Conservation (phyloP, 2,329 filamentous ascomycete species). For the Colletotrichum somersetense region DNA sequence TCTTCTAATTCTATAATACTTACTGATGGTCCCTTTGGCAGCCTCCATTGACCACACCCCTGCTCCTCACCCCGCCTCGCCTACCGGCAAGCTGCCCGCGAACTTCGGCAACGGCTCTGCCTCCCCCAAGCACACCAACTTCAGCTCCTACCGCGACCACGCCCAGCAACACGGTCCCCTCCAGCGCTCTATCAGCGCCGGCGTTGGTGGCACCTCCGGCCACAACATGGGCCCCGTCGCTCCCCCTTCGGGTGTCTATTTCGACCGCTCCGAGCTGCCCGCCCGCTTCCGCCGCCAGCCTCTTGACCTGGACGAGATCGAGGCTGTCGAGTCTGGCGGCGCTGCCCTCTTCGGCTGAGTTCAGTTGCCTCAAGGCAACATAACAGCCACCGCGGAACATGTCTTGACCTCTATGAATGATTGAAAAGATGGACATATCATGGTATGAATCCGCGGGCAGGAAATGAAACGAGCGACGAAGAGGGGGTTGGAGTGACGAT, state of each 20-base stretch:
- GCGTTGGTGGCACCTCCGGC: constrained; percentile 74
- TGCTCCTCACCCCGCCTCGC: constrained; percentile 79
- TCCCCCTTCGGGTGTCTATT: constrained; percentile 80
- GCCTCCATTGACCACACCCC: constrained; percentile 80
- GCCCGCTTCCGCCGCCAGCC: constrained; percentile 81
- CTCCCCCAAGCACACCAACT: constrained; percentile 67
- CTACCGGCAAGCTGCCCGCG: constrained; percentile 72
- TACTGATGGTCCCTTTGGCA: constrained; percentile 53
- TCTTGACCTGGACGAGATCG: constrained; percentile 87
- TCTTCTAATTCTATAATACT: constrained; percentile 32
- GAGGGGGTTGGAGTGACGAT: not conserved
- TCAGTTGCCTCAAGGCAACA: not conserved
- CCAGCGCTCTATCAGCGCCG: constrained; percentile 65
- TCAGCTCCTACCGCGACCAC: constrained; percentile 82
- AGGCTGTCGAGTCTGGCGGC: constrained; percentile 93
- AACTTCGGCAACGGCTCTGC: constrained; percentile 56
- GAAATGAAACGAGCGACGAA: constrained; percentile 12
- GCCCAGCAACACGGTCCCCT: constrained; percentile 84
- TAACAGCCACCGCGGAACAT: not conserved
- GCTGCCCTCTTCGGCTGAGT: constrained; percentile 69
- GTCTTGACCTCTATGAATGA: constrained; percentile 11
- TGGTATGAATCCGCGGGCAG: constrained; percentile 5
- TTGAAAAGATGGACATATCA: not conserved
- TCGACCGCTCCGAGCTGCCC: constrained; percentile 91
- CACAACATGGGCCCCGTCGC: constrained; percentile 78